A percentile compares a stretch with the other conserved stretches of the same genome.
These are phyloP conservation scores for Colletotrichum lupini DNA, from an alignment of 2,329 filamentous ascomycete species.

Conservation along the genomic window DNA sequence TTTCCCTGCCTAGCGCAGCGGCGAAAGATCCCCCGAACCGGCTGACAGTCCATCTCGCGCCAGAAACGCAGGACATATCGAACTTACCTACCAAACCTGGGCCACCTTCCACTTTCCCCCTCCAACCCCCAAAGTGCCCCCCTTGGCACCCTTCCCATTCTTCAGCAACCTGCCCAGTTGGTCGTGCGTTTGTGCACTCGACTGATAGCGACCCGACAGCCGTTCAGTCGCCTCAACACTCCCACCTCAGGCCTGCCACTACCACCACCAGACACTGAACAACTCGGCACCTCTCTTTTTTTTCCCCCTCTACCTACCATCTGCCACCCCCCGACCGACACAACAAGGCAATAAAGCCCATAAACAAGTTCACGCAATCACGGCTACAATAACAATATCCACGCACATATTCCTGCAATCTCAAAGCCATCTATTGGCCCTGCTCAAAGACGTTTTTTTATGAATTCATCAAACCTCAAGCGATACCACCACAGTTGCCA, in stretches of 20 bases:
- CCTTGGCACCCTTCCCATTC: slow-evolving; percentile 30
- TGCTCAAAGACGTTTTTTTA: slow-evolving; percentile 50
- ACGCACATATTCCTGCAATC: slow-evolving; percentile 9
- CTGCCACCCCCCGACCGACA: slow-evolving; percentile 11
- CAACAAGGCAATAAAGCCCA: slow-evolving; percentile 19
- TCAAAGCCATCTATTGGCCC: slow-evolving; percentile 25
- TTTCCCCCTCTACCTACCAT: too few species aligned
- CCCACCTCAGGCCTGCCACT: not conserved
- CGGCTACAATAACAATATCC: not conserved
- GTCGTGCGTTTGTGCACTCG: slow-evolving; percentile 26
- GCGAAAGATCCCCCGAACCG: slow-evolving; percentile 19
- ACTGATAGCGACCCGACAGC: slow-evolving; percentile 35
- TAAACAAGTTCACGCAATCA: not conserved
- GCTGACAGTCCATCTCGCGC: slow-evolving; percentile 21
- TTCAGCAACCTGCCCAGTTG: slow-evolving; percentile 37
- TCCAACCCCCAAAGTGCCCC: not conserved
- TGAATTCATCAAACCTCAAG: slow-evolving; percentile 55
- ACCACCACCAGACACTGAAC: not conserved
- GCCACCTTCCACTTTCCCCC: slow-evolving; percentile 33
- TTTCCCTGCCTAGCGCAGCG: slow-evolving; percentile 7
- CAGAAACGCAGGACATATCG: slow-evolving; percentile 18
- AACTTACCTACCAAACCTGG: slow-evolving; percentile 10
- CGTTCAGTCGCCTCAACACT: slow-evolving; percentile 35
- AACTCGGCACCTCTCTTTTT: not conserved
- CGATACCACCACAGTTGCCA: slow-evolving; percentile 53